These are phyloP conservation scores for Plantago ovata DNA, from an alignment of 257 asterid genomes.

Conservation along the genomic window DNA sequence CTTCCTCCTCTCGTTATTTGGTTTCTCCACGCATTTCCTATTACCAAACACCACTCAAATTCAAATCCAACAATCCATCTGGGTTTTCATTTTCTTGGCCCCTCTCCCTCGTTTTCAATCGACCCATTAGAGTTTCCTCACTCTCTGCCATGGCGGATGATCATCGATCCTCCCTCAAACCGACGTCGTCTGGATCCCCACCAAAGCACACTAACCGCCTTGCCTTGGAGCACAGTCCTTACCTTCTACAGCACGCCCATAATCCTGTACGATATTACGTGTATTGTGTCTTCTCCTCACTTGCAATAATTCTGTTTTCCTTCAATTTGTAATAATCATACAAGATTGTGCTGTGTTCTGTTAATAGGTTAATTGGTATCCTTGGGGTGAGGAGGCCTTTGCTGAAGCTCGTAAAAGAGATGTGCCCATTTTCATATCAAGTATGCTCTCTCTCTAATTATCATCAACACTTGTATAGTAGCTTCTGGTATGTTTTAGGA, in stretches of 20 bases:
- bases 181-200: slow-evolving; percentile 40
- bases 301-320: not conserved
- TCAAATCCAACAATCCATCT: slow-evolving; percentile 1
- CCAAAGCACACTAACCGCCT: slow-evolving; percentile 63
- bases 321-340: not conserved
- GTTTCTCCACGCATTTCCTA: slow-evolving; percentile 5
- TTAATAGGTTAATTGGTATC: slow-evolving; percentile 86
- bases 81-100: slow-evolving; percentile 28
- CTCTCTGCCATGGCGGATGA: slow-evolving; percentile 60
- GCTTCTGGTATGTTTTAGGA: too few relatives aligned
- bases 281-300: not conserved
- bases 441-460: slow-evolving; percentile 26
- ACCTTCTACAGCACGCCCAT: slow-evolving; percentile 94
- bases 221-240: slow-evolving; percentile 86
- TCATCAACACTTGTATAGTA: too few relatives aligned
- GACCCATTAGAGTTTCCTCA: slow-evolving; percentile 34
- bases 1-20: slow-evolving; percentile 31
- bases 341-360: slow-evolving; percentile 8
- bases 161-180: slow-evolving; percentile 32
- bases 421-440: slow-evolving; percentile 82
- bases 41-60: slow-evolving; percentile 9
- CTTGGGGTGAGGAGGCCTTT: slow-evolving; percentile 98
- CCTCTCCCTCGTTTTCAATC: slow-evolving; percentile 26
- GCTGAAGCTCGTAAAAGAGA: slow-evolving; percentile 84
- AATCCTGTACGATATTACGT: slow-evolving; percentile 54